Conservation (phyloP, 2,329 filamentous ascomycete genomes). For the Trichoderma semiorbis region DNA sequence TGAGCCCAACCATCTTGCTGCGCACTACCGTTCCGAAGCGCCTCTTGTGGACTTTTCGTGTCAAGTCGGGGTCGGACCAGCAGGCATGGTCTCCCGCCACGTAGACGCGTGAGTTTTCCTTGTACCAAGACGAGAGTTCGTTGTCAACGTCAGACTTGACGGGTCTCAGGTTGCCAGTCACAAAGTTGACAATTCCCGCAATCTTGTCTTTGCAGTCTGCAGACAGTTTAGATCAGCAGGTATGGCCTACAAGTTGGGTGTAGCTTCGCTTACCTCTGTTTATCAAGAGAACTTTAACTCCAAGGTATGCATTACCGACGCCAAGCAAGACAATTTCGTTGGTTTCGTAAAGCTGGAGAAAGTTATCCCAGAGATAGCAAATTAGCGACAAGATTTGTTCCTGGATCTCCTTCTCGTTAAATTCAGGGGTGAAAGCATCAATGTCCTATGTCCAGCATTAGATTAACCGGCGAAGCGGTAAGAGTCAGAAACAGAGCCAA, state of each 20-base stretch:
- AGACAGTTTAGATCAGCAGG: conserved; percentile 19
- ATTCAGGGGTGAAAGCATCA: conserved; percentile 44
- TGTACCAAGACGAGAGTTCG: conserved; percentile 78
- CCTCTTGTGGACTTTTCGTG: conserved; percentile 56
- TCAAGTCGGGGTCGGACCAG: conserved; percentile 64
- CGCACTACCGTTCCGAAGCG: conserved; percentile 58
- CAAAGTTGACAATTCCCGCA: conserved; percentile 74
- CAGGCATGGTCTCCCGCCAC: conserved; percentile 72
- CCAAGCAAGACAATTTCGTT: conserved; percentile 82
- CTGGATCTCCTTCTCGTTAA: conserved; percentile 48
- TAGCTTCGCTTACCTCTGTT: conserved; percentile 60
- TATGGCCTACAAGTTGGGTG: not conserved
- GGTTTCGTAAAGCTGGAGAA: conserved; percentile 72
- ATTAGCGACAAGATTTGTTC: conserved; percentile 69
- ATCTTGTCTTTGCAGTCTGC: conserved; percentile 64
- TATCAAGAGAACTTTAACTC: conserved; percentile 75
- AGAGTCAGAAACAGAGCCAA: not conserved
- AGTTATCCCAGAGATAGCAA: conserved; percentile 94
- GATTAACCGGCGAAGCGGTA: conserved; percentile 1
- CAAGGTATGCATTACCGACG: conserved; percentile 82
- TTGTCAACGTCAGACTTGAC: conserved; percentile 75
- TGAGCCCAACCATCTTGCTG: conserved; percentile 47
- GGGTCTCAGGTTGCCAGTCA: conserved; percentile 71
- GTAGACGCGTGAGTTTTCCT: conserved; percentile 73
- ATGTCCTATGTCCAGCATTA: conserved; percentile 37